phyloP scores from a whole-genome alignment of 495 filamentous ascomycete genomes.

The Daldinia caldariorum region DNA sequence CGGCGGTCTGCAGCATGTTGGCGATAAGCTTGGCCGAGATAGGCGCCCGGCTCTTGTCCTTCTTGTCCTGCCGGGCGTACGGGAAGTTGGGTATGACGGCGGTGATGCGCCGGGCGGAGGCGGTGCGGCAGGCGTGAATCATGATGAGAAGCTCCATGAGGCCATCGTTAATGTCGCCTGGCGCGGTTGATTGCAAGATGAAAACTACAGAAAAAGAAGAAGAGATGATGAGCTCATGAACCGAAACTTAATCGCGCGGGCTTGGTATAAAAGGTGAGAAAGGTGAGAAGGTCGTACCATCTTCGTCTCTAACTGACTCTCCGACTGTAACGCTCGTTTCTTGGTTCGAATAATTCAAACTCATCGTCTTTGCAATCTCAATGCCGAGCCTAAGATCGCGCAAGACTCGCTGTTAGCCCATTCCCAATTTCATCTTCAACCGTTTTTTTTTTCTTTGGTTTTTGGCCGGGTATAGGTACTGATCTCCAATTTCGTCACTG shows the following conservation, averaged over 20 bases:
- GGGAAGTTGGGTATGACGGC: slow-evolving; percentile 96
- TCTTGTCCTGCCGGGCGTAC: slow-evolving; percentile 99
- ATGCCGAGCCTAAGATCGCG: slow-evolving; percentile 77
- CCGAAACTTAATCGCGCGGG: slow-evolving; percentile 14
- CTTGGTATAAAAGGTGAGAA: slow-evolving; percentile 16
- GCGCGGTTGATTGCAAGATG: slow-evolving; percentile 93
- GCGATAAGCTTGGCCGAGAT: slow-evolving; percentile 94
- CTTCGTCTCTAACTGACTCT: slow-evolving; percentile 95
- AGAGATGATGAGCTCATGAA: slow-evolving; percentile 22
- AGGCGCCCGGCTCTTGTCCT: slow-evolving; percentile 90
- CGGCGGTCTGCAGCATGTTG: slow-evolving; percentile 97
- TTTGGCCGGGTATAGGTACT: slow-evolving; percentile 1
- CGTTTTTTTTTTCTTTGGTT: background rate
- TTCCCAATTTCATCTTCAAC: slow-evolving; percentile 14
- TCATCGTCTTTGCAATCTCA: slow-evolving; percentile 91
- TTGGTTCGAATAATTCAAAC: slow-evolving; percentile 96
- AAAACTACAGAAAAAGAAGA: slow-evolving; percentile 68
- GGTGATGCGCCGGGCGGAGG: slow-evolving; percentile 91
- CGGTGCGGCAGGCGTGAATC: slow-evolving; percentile 98
- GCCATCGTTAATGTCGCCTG: slow-evolving; percentile 97
- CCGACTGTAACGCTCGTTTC: slow-evolving; percentile 97
- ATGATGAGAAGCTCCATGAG: slow-evolving; percentile 99
- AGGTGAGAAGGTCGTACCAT: slow-evolving; percentile 67
- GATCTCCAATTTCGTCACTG: slow-evolving; percentile 36
- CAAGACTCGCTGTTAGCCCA: slow-evolving; percentile 37